Percentiles rank a stretch among this genome's conserved stretches.
These are phyloP conservation scores for Malus hybrid DNA, from an alignment of 331 rosid species.

Conservation along the genomic window DNA sequence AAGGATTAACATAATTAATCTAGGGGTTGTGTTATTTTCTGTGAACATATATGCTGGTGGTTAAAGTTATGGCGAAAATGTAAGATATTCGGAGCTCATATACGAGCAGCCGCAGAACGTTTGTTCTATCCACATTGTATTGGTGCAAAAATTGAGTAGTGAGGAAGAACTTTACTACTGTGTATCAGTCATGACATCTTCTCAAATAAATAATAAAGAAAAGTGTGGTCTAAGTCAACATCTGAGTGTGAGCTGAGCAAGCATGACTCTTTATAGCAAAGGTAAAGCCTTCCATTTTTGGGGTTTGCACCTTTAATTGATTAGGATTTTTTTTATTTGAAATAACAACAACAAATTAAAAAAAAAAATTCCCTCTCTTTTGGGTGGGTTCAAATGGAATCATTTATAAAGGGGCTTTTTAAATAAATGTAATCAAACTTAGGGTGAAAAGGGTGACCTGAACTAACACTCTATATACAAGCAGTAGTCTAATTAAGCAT, in stretches of 20 bases:
- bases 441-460: not conserved
- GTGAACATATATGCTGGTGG: too few species aligned
- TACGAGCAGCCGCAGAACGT: too few species aligned
- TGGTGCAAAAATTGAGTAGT: not conserved
- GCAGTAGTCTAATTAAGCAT: not conserved
- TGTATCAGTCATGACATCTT: not conserved
- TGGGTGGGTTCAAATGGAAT: not conserved
- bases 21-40: too few species aligned
- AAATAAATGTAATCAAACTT: not conserved
- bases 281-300: not conserved
- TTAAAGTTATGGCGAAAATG: too few species aligned
- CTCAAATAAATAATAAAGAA: not conserved
- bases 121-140: not conserved
- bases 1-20: too few species aligned
- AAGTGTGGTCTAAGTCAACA: not conserved
- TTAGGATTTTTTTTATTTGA: too few species aligned
- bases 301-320: not conserved
- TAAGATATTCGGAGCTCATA: too few species aligned
- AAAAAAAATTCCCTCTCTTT: not conserved
- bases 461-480: too few species aligned
- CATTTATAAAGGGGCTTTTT: not conserved
- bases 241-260: not conserved
- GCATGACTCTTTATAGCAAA: not conserved
- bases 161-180: not conserved
- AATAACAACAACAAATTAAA: not conserved